Conservation (phyloP, 768 basidiomycete species). For the Leucosporidium creatinivorum region DNA sequence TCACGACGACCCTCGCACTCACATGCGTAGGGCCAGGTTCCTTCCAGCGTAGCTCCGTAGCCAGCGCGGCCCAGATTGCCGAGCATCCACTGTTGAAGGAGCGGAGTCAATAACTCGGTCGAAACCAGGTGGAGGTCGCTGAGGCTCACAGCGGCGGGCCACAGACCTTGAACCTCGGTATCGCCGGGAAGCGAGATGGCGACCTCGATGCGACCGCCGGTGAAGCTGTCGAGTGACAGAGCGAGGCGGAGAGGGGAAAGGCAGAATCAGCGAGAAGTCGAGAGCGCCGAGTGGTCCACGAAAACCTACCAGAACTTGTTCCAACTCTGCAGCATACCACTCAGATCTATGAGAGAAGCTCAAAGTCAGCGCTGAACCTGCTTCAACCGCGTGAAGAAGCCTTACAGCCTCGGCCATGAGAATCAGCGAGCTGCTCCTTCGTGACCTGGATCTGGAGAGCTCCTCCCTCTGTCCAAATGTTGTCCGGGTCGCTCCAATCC, state of each 20-base stretch:
- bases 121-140: not conserved
- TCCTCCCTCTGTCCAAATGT: conserved; percentile 40
- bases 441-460: conserved; percentile 20
- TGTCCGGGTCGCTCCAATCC: conserved; percentile 42
- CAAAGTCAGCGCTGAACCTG: not conserved
- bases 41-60: conserved; percentile 26
- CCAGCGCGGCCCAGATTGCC: conserved; percentile 36
- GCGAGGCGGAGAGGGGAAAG: not conserved
- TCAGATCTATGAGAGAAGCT: not conserved
- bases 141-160: not conserved
- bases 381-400: not conserved
- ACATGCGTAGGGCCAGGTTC: not conserved
- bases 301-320: conserved; percentile 32
- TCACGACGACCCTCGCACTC: too few relatives aligned
- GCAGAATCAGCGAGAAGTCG: not conserved
- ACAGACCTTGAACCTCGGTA: not conserved
- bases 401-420: conserved; percentile 9
- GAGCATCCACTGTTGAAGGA: conserved; percentile 17
- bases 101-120: not conserved
- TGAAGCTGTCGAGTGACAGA: conserved; percentile 8
- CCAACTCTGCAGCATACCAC: conserved; percentile 23
- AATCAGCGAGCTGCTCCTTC: conserved; percentile 9
- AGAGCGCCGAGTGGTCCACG: too few relatives aligned
- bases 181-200: not conserved
- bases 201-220: conserved; percentile 24